Evolutionary conservation across 257 asterid species (phyloP), one percentile per base, ranked within the genome.

Genomic region (Nicotiana tomentosiformis): DNA sequence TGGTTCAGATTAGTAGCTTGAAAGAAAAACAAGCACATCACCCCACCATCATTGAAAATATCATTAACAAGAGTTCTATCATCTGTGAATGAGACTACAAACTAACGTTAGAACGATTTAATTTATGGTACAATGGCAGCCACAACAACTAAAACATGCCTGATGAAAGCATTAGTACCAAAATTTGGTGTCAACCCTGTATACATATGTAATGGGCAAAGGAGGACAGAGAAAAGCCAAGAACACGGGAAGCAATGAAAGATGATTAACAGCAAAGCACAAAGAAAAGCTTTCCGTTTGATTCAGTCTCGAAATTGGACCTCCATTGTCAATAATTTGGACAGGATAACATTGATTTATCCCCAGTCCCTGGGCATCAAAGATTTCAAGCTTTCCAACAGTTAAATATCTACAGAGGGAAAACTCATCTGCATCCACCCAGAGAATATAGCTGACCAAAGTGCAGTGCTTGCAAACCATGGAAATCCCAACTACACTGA

Each of bases 141-240:
- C 77, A 82, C 66, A 64, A 49, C 77, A 83, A 83, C 81, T 77
- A 56, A 68, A 85, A 39, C 46, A 53, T 32, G 84, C 62, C 77
- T 39, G 66, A 61, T 30, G 84, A 85, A 82, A 81, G 80, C 74
- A 62, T 61, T 81, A 43, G 84, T 61, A 53, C 83, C 86, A 87
- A 87, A 85, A 87, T 81, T 83, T 49, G 49, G 77, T 67, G 86
- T 51, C 80, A 70, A 46, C 79, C 84, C 83, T 66, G 72, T 85
- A 16, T 84, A 81, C 57, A 69, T 85, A 81, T 81, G 82, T 72
- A 18, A 84, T 32, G 17, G 77, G 66, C 68, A 72, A 23, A 78
- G 18, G 77, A 78, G 68, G 77, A 70, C 78, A 85, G 49, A 46
- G 57, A 68, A 77, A 32, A 46, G 83, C 77, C 83, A 78, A 82